Percentiles rank a stretch among this genome's conserved stretches.
Evolutionary conservation across 176 grass and related monocot genomes (phyloP).

Genomic region (Bonia amplexicaulis): DNA sequence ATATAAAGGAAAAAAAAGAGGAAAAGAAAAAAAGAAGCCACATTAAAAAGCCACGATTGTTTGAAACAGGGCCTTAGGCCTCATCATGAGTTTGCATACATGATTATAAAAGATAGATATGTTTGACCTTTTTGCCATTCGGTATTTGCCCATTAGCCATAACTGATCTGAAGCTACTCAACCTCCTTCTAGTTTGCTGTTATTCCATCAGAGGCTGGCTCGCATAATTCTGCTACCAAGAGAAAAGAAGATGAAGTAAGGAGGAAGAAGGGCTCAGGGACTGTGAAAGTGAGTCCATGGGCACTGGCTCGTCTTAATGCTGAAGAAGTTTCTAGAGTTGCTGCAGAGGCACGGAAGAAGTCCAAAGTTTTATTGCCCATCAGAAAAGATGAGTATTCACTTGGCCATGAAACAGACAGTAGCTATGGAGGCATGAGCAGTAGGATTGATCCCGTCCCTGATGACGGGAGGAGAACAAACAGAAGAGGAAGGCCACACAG

Average conservation of each 20-base stretch:
- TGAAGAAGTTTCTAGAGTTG: slow-evolving; percentile 94
- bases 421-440: slow-evolving; percentile 48
- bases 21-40: no score
- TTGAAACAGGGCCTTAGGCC: no score
- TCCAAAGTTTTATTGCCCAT: slow-evolving; percentile 81
- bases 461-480: slow-evolving; percentile 47
- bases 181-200: slow-evolving; percentile 73
- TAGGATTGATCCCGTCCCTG: slow-evolving; percentile 35
- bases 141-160: not conserved
- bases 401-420: slow-evolving; percentile 45
- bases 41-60: no score
- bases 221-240: slow-evolving; percentile 60
- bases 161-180: slow-evolving; percentile 25
- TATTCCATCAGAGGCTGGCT: slow-evolving; percentile 79
- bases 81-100: not conserved
- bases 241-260: slow-evolving; percentile 62
- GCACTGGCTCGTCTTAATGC: slow-evolving; percentile 91
- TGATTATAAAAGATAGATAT: not conserved
- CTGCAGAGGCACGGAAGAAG: slow-evolving; percentile 82
- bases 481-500: slow-evolving; percentile 51
- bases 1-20: no score
- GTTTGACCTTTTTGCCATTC: not conserved
- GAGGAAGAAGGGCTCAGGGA: slow-evolving; percentile 58
- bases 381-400: slow-evolving; percentile 30
- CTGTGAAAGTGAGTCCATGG: slow-evolving; percentile 95